phyloP scores from a whole-genome alignment of 2,329 filamentous ascomycete genomes.

The Bimuria novae-zelandiae region DNA sequence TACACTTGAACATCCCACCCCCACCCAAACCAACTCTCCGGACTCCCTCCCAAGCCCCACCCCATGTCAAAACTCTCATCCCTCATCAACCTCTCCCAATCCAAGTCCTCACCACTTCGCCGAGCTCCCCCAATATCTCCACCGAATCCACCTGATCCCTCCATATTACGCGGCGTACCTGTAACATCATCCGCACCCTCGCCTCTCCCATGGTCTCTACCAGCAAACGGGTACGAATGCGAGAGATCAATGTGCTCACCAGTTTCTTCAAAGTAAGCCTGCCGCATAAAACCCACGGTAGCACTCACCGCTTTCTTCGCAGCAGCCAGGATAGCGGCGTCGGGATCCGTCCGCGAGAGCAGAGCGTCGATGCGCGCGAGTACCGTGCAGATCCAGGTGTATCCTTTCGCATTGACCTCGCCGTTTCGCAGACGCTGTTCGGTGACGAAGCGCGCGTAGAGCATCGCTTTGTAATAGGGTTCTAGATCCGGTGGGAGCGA shows the following conservation, averaged over 20 bases:
- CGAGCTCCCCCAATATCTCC: neutral
- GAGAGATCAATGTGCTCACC: constrained; percentile 27
- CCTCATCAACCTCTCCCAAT: constrained; percentile 12
- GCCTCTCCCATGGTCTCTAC: constrained; percentile 17
- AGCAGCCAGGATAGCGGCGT: constrained; percentile 23
- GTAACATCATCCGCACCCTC: constrained; percentile 14
- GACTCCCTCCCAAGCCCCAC: constrained; percentile 12
- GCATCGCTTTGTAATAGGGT: constrained; percentile 16
- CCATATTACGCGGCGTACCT: neutral
- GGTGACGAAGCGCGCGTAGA: constrained; percentile 13
- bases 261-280: constrained; percentile 25
- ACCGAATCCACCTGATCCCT: neutral
- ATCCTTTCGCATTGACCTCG: constrained; percentile 34
- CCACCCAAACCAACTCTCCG: constrained; percentile 17
- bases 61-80: constrained; percentile 11
- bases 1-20: constrained; percentile 6
- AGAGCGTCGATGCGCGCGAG: constrained; percentile 33
- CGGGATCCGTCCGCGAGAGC: constrained; percentile 16
- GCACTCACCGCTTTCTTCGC: constrained; percentile 22
- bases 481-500: constrained; percentile 19
- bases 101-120: constrained; percentile 3
- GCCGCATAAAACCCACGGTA: constrained; percentile 18
- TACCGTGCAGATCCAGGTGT: constrained; percentile 23
- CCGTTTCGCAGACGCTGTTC: constrained; percentile 25
- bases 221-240: constrained; percentile 1